phyloP scores from a whole-genome alignment of 208 protist species.

The Leishmania amazonensis region DNA sequence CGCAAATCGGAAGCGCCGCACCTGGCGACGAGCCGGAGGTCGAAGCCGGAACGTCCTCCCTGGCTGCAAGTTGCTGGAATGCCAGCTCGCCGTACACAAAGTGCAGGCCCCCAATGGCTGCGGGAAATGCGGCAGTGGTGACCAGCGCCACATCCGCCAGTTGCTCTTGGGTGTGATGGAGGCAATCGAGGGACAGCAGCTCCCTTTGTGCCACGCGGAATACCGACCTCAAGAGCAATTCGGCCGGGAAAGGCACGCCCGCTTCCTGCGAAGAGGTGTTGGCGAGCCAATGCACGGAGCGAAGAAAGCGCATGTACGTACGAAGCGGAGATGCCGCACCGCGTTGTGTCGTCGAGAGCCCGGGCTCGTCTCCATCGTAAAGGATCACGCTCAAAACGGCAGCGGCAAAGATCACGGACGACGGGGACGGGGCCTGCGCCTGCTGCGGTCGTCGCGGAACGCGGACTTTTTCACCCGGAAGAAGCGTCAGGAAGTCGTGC shows the following conservation, averaged over 20 bases:
- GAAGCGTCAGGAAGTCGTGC: neutral
- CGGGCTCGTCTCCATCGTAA: neutral
- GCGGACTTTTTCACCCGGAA: neutral
- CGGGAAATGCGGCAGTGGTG: neutral
- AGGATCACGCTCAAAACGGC: neutral
- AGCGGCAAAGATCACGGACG: neutral
- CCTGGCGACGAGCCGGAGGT: neutral
- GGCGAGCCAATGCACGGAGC: slow-evolving; percentile 8
- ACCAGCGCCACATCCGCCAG: neutral
- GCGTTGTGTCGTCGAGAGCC: neutral
- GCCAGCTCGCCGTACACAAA: slow-evolving; percentile 2
- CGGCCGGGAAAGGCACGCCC: neutral
- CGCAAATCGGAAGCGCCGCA: neutral
- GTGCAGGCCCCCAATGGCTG: neutral
- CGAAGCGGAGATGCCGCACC: neutral
- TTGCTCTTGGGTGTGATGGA: neutral
- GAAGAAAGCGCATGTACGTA: neutral
- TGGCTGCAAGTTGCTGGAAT: neutral
- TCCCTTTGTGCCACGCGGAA: slow-evolving; percentile 5
- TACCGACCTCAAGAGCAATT: neutral
- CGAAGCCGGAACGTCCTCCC: neutral
- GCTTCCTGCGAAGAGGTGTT: neutral
- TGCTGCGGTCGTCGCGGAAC: neutral
- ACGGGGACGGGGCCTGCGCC: slow-evolving; percentile 2
- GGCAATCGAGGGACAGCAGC: neutral